Percentiles rank a stretch among this genome's conserved stretches.
Evolutionary conservation across 176 grass and related monocot species (phyloP).

Genomic region (Lolium multiflorum): DNA sequence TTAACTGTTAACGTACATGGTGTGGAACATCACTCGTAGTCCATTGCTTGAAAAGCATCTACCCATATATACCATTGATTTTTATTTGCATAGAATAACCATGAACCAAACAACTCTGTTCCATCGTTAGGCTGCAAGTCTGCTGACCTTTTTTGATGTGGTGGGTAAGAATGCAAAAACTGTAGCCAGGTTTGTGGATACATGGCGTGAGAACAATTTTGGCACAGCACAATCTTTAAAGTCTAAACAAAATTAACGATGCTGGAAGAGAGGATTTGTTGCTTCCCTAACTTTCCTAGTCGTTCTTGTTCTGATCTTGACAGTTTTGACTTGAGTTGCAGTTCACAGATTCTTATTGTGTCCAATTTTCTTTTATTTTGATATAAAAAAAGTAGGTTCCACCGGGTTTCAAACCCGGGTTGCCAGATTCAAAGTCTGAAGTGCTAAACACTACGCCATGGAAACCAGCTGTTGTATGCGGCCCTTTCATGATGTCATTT

Average conservation of each 20-base stretch:
- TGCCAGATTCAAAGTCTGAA: constrained; percentile 99
- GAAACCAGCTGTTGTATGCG: not conserved
- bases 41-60: not conserved
- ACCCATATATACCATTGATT: not conserved
- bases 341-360: not conserved
- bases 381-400: constrained; percentile 49
- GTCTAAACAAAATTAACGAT: not conserved
- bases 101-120: not conserved
- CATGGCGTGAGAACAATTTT: not conserved
- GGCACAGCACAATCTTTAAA: not conserved
- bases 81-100: not conserved
- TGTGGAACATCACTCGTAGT: not conserved
- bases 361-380: not conserved
- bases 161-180: not conserved
- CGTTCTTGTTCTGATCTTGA: not conserved
- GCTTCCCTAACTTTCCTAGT: not conserved
- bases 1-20: not conserved
- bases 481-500: not conserved
- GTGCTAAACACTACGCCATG: constrained; percentile 98
- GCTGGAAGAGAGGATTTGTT: not conserved
- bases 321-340: not conserved
- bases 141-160: not conserved
- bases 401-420: constrained; percentile 99
- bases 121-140: not conserved
- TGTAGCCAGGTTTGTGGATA: not conserved